A percentile compares a stretch with the other conserved stretches of the same genome.
phyloP scores from a whole-genome alignment of 805 yeast species.

The Kuraishia piskuri region DNA sequence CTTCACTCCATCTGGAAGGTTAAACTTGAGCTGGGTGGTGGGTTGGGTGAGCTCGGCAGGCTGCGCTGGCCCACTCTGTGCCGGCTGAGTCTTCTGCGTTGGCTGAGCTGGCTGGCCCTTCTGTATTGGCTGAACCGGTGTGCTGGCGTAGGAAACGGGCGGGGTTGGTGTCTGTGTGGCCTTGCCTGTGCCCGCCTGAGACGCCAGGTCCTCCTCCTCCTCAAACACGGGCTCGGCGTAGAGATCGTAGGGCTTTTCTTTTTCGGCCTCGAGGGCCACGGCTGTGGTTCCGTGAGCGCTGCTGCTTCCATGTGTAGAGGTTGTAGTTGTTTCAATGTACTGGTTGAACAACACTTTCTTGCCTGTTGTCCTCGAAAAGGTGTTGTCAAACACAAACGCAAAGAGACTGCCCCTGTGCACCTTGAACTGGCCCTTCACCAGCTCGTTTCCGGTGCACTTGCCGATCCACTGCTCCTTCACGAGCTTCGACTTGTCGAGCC shows the following conservation, averaged over 20 bases:
- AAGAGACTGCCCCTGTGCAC: slow-evolving; percentile 59
- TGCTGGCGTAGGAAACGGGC: background rate
- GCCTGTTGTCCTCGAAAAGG: slow-evolving; percentile 77
- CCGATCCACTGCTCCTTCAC: slow-evolving; percentile 46
- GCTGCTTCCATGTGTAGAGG: too few species aligned
- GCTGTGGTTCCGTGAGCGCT: background rate
- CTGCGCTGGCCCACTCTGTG: slow-evolving; percentile 2
- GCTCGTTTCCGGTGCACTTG: slow-evolving; percentile 48
- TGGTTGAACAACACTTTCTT: slow-evolving; percentile 71
- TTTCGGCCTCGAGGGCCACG: background rate
- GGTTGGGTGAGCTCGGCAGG: background rate
- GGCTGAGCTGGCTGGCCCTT: slow-evolving; percentile 1
- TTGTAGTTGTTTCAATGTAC: slow-evolving; percentile 26
- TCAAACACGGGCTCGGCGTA: background rate
- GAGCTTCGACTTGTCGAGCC: slow-evolving; percentile 46
- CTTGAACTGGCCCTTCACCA: slow-evolving; percentile 53
- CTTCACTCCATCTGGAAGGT: slow-evolving; percentile 11
- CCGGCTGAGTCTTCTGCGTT: background rate
- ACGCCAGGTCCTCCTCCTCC: background rate
- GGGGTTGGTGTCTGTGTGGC: background rate
- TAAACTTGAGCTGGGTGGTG: slow-evolving; percentile 11
- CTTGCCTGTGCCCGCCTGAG: too few species aligned
- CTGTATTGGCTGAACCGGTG: slow-evolving; percentile 2
- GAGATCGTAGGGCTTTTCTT: background rate
- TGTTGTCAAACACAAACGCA: slow-evolving; percentile 89